phyloP scores from a whole-genome alignment of 2,329 filamentous ascomycete species.

The Phaeosphaeriaceae sp. region DNA sequence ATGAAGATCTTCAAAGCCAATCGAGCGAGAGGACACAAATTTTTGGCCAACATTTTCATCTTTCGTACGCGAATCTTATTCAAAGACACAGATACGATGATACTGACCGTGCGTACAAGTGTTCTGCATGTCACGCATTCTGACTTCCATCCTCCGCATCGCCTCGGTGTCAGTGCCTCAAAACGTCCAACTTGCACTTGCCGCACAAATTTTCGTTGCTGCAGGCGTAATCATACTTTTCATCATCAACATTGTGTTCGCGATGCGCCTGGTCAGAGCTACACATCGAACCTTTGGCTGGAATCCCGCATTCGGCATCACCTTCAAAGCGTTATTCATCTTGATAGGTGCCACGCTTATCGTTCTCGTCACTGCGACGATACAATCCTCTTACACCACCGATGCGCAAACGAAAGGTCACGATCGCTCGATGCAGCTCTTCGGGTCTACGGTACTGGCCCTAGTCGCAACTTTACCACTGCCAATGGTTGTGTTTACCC shows the following conservation, averaged over 20 bases:
- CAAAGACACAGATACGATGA: background rate
- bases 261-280: constrained; percentile 76
- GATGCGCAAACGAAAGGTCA: constrained; percentile 56
- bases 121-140: constrained; percentile 54
- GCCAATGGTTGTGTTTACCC: constrained; percentile 58
- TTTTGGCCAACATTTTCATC: constrained; percentile 49
- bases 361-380: constrained; percentile 69
- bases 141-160: constrained; percentile 49
- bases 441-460: constrained; percentile 67
- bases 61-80: constrained; percentile 39
- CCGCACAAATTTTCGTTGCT: constrained; percentile 72
- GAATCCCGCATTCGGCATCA: constrained; percentile 59
- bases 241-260: constrained; percentile 78
- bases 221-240: constrained; percentile 79
- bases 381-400: constrained; percentile 73
- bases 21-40: constrained; percentile 48
- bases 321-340: constrained; percentile 66
- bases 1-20: constrained; percentile 53
- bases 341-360: constrained; percentile 66
- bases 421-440: constrained; percentile 70
- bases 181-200: constrained; percentile 60
- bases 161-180: constrained; percentile 37
- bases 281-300: constrained; percentile 76
- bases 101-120: constrained; percentile 21
- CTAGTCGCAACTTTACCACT: constrained; percentile 72